Evolutionary conservation across 768 basidiomycete genomes (phyloP).

Genomic region (Amyloporia xantha): DNA sequence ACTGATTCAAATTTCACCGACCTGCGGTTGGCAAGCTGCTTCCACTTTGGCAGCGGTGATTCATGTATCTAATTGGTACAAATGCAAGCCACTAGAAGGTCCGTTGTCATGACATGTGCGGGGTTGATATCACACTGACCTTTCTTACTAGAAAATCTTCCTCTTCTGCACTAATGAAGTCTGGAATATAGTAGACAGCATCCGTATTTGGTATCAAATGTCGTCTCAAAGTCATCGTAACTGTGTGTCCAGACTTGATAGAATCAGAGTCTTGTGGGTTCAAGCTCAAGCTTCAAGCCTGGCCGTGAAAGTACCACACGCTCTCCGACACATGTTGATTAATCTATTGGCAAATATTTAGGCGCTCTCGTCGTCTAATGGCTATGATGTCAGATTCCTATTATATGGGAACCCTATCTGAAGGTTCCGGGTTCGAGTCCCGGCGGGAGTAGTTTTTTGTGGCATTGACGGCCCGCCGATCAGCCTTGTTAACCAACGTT

Average conservation of each 20-base stretch:
- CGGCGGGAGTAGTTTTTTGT: slow-evolving; percentile 13
- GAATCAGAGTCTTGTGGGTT: too few relatives aligned
- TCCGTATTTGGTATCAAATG: slow-evolving; percentile 15
- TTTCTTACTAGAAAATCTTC: slow-evolving; percentile 74
- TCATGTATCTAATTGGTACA: slow-evolving; percentile 54
- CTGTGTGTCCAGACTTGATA: too few relatives aligned
- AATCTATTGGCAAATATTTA: too few relatives aligned
- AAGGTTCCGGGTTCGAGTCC: slow-evolving; percentile 19
- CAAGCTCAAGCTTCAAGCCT: too few relatives aligned
- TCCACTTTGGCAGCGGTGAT: slow-evolving; percentile 80
- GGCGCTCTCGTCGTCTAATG: slow-evolving; percentile 18
- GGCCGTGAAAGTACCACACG: too few relatives aligned
- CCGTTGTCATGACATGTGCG: too few relatives aligned
- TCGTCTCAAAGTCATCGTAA: too few relatives aligned
- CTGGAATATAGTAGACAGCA: slow-evolving; percentile 62
- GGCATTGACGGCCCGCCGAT: too few relatives aligned
- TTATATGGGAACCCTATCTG: slow-evolving; percentile 5
- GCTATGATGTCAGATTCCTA: slow-evolving; percentile 18
- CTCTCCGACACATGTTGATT: too few relatives aligned
- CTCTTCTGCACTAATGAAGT: slow-evolving; percentile 69
- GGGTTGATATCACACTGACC: too few relatives aligned
- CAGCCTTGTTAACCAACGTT: too few relatives aligned
- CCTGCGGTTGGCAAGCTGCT: slow-evolving; percentile 64
- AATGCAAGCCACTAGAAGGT: slow-evolving; percentile 1
- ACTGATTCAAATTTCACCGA: slow-evolving; percentile 27